A percentile compares a stretch with the other conserved stretches of the same genome.
Conservation (phyloP, 169 alveolate genomes). For the Plasmodium falciparum region DNA sequence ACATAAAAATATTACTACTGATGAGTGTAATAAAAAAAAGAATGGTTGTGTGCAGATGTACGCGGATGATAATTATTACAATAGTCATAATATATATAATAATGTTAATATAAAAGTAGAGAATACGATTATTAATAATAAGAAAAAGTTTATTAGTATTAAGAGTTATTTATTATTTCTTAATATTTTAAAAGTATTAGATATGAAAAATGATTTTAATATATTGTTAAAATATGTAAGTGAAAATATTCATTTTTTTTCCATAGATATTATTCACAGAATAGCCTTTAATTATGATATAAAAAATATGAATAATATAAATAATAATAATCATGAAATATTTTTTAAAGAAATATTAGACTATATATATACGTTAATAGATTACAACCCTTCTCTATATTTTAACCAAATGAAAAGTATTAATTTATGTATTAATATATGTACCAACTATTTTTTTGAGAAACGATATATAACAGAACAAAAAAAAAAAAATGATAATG, state of each 20-base stretch:
- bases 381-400: conserved; percentile 39
- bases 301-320: background rate
- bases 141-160: conserved; percentile 19
- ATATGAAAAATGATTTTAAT: conserved; percentile 30
- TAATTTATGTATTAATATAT: conserved; percentile 54
- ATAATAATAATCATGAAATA: conserved; percentile 5
- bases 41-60: too few species aligned
- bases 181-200: conserved; percentile 30
- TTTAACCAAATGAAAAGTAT: conserved; percentile 43
- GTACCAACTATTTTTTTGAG: conserved; percentile 52
- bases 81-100: too few species aligned
- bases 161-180: conserved; percentile 40
- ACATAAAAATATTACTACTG: too few species aligned
- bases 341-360: conserved; percentile 57
- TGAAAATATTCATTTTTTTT: conserved; percentile 46
- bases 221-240: conserved; percentile 42
- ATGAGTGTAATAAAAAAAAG: too few species aligned
- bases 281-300: conserved; percentile 43
- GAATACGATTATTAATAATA: background rate
- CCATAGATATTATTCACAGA: conserved; percentile 42
- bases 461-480: conserved; percentile 17
- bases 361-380: conserved; percentile 53
- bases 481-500: conserved; percentile 24
- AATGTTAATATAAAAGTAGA: too few species aligned
- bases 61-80: too few species aligned